Conservation (phyloP, 2,329 filamentous ascomycete genomes). For the Xylariales sp. region DNA sequence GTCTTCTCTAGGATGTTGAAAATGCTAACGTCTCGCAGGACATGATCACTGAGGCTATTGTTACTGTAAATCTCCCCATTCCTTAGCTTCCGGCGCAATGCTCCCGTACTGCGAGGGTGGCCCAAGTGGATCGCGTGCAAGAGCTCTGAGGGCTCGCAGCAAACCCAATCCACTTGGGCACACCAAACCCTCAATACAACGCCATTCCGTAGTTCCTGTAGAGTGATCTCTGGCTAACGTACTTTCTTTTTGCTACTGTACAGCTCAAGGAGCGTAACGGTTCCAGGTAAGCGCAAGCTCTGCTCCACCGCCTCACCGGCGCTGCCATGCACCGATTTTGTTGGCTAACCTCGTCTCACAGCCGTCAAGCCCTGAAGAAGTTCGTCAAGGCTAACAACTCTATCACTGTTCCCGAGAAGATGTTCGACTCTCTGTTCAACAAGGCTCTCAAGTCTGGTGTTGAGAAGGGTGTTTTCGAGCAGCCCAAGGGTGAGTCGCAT, state of each 20-base stretch:
- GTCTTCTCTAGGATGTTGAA: conserved; percentile 12
- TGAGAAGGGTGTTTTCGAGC: conserved; percentile 80
- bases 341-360: conserved; percentile 25
- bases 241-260: too few relatives aligned
- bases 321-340: too few relatives aligned
- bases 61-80: conserved; percentile 46
- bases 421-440: conserved; percentile 65
- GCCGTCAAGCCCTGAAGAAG: conserved; percentile 59
- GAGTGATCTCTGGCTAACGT: too few relatives aligned
- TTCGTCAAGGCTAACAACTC: conserved; percentile 37
- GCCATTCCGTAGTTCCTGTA: too few relatives aligned
- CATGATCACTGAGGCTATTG: conserved; percentile 60
- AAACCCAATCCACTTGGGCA: too few relatives aligned
- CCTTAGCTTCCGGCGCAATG: conserved; percentile 33
- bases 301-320: conserved; percentile 16
- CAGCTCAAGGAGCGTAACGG: conserved; percentile 61
- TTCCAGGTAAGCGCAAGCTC: conserved; percentile 36
- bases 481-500: conserved; percentile 74
- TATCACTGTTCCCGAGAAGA: conserved; percentile 37
- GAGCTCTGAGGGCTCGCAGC: too few relatives aligned
- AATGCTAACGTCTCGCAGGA: conserved; percentile 42
- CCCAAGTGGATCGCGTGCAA: too few relatives aligned
- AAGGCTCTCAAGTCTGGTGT: conserved; percentile 69
- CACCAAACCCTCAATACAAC: too few relatives aligned
- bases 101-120: too few relatives aligned